Percentiles rank a stretch among this genome's conserved stretches.
These are phyloP conservation scores for Talaromyces stipitatus DNA, from an alignment of 495 filamentous ascomycete genomes.

Conservation along the genomic window DNA sequence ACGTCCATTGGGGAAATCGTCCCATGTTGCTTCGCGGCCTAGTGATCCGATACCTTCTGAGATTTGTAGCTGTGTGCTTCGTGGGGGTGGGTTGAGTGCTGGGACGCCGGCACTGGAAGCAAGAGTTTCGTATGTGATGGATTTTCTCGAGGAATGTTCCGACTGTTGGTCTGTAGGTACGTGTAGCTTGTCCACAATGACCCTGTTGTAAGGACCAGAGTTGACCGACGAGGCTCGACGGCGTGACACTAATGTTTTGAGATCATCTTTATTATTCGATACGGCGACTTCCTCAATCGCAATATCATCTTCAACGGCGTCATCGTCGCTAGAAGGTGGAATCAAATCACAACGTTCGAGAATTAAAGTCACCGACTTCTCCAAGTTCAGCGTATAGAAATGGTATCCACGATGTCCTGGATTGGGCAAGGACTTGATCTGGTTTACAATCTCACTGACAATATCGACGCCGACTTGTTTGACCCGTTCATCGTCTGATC, in stretches of 20 bases:
- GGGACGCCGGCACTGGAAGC: conserved; percentile 36
- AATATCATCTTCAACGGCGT: conserved; percentile 38
- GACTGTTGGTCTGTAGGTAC: conserved; percentile 11
- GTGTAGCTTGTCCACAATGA: conserved; percentile 59
- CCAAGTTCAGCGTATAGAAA: conserved; percentile 94
- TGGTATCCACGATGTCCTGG: conserved; percentile 73
- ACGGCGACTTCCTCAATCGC: conserved; percentile 25
- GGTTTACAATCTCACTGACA: conserved; percentile 32
- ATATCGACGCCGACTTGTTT: conserved; percentile 53
- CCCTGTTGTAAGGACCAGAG: conserved; percentile 65
- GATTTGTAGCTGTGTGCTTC: conserved; percentile 80
- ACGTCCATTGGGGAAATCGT: conserved; percentile 95
- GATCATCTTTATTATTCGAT: conserved; percentile 26
- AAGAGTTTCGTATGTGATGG: conserved; percentile 47
- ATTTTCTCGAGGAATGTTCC: conserved; percentile 26
- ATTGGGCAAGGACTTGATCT: conserved; percentile 54
- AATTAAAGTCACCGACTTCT: conserved; percentile 92
- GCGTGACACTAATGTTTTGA: conserved; percentile 20
- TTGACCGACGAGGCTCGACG: conserved; percentile 45
- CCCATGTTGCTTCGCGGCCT: conserved; percentile 95
- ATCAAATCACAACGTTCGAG: conserved; percentile 82
- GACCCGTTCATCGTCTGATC: conserved; percentile 85
- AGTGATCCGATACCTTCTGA: conserved; percentile 87
- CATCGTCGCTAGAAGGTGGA: conserved; percentile 46
- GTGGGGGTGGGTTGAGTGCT: conserved; percentile 34